Evolutionary conservation across 371 early-diverging fungal species (phyloP).

Genomic region (Parasitella parasitica): DNA sequence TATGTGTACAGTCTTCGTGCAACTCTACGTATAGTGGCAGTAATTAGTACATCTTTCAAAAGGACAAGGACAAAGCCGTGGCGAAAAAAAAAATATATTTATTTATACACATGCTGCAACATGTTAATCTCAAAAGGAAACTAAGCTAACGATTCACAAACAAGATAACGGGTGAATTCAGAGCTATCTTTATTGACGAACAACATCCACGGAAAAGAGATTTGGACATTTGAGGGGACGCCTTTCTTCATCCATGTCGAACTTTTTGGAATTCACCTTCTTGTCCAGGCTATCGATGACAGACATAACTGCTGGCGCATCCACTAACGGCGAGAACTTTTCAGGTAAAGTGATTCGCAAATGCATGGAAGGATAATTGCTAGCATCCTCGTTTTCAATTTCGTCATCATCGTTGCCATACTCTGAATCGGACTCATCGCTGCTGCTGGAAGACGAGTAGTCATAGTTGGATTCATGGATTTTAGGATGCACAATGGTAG

Average conservation of each 20-base stretch:
- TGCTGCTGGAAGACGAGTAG: background rate
- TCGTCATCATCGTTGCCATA: slow-evolving; percentile 4
- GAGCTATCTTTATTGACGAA: slow-evolving; percentile 14
- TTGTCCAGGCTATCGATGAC: slow-evolving; percentile 33
- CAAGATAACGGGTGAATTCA: too few species aligned
- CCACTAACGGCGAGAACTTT: slow-evolving; percentile 12
- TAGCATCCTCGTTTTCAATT: background rate
- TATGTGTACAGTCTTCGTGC: too few species aligned
- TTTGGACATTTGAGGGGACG: slow-evolving; percentile 22
- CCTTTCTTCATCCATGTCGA: slow-evolving; percentile 29
- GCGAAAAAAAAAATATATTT: too few species aligned
- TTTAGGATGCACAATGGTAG: background rate
- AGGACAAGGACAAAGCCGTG: too few species aligned
- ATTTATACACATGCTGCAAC: too few species aligned
- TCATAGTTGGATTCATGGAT: background rate
- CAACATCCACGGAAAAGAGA: slow-evolving; percentile 21
- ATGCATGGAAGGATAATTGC: slow-evolving; percentile 22
- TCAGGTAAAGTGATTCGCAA: slow-evolving; percentile 17
- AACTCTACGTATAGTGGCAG: too few species aligned
- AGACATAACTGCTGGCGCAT: slow-evolving; percentile 30
- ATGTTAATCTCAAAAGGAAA: too few species aligned
- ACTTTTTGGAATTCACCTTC: slow-evolving; percentile 27
- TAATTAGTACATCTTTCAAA: too few species aligned
- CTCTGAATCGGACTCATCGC: slow-evolving; percentile 8
- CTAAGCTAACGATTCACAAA: too few species aligned